Conservation (phyloP, 108 stramenopile species). For the Cyclotella cryptica region DNA sequence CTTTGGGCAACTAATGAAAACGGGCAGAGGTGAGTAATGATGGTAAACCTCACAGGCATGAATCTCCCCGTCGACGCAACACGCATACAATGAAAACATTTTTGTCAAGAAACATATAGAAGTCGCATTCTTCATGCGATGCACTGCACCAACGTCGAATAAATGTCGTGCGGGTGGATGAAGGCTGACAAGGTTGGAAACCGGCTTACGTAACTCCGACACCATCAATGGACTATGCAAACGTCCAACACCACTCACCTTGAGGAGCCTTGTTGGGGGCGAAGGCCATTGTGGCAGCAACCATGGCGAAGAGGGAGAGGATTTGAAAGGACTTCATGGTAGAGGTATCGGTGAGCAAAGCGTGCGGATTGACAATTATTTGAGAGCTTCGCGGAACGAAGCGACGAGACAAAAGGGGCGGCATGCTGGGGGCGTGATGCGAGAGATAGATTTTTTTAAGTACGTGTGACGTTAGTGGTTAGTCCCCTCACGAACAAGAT, state of each 20-base stretch:
- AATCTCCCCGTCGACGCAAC: too few species aligned
- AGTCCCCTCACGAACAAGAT: not conserved
- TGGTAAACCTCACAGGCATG: too few species aligned
- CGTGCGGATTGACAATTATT: too few species aligned
- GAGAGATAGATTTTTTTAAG: not conserved
- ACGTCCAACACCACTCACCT: constrained; percentile 53
- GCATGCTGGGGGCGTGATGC: not conserved
- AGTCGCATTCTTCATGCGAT: too few species aligned
- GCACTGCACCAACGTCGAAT: too few species aligned
- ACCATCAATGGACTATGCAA: too few species aligned
- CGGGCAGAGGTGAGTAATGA: not conserved
- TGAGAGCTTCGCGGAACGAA: not conserved
- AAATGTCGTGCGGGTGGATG: too few species aligned
- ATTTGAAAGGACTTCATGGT: constrained; percentile 89
- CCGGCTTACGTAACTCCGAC: not conserved
- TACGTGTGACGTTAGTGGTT: not conserved
- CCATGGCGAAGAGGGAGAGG: constrained; percentile 75
- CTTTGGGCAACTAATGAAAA: constrained; percentile 65
- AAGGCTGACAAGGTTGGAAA: not conserved
- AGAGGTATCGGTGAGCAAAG: not conserved
- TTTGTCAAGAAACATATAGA: too few species aligned
- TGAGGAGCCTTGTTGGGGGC: constrained; percentile 73
- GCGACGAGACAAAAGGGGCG: not conserved
- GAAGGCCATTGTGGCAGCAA: constrained; percentile 85
- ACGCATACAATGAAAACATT: too few species aligned